Conservation (phyloP, 177 flowering plant species). For the Tripterygium wilfordii region DNA sequence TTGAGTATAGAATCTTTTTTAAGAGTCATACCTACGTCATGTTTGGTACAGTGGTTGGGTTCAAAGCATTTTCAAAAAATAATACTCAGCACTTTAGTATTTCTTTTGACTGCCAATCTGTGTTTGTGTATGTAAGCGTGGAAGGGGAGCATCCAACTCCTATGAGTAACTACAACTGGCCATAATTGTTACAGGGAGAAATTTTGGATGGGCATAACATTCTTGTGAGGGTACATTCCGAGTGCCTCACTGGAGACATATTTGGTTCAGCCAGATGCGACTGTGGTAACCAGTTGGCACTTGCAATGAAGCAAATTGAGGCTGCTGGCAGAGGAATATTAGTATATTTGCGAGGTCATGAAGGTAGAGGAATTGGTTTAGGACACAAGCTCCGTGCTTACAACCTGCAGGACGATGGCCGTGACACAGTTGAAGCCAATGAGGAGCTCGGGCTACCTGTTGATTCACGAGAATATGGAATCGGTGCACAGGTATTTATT, state of each 20-base stretch:
- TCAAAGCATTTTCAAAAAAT: too few species aligned
- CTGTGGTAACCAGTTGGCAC: constrained; percentile 74
- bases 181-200: constrained; percentile 58
- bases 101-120: too few species aligned
- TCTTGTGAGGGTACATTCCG: constrained; percentile 93
- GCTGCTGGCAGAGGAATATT: constrained; percentile 80
- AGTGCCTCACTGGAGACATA: constrained; percentile 92
- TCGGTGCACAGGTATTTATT: constrained; percentile 96
- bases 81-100: too few species aligned
- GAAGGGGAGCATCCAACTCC: too few species aligned
- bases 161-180: too few species aligned
- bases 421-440: constrained; percentile 93
- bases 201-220: constrained; percentile 80
- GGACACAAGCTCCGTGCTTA: constrained; percentile 96
- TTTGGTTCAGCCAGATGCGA: constrained; percentile 93
- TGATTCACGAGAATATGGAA: constrained; percentile 92
- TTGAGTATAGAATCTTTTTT: too few species aligned
- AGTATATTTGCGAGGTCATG: constrained; percentile 91
- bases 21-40: too few species aligned
- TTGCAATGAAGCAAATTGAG: constrained; percentile 90
- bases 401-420: constrained; percentile 81
- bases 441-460: constrained; percentile 86
- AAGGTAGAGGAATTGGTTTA: constrained; percentile 93
- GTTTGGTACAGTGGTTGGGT: too few species aligned
- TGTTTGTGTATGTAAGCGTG: too few species aligned